Evolutionary conservation across 768 basidiomycete species (phyloP).

Genomic region (Amylocystis lapponica): DNA sequence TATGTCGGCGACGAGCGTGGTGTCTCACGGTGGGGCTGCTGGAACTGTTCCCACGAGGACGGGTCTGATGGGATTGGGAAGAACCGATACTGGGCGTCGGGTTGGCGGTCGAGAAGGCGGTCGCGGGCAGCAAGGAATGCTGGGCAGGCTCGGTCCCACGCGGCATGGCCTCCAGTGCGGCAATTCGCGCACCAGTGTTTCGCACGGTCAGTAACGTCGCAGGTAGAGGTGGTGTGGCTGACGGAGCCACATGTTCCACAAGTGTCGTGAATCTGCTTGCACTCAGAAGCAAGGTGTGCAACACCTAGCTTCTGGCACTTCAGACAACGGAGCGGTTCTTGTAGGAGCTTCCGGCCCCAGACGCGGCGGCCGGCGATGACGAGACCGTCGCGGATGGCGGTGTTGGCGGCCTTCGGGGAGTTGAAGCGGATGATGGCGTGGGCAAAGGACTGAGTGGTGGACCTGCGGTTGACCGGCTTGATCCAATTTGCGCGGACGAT

Average conservation of each 20-base stretch:
- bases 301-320: constrained; percentile 19
- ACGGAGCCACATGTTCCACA: constrained; percentile 15
- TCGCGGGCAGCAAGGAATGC: constrained; percentile 4
- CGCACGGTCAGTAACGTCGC: constrained; percentile 5
- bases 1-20: too few relatives aligned
- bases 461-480: constrained; percentile 16
- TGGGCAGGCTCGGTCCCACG: constrained; percentile 23
- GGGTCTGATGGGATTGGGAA: constrained; percentile 4
- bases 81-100: constrained; percentile 7
- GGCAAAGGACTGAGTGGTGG: constrained; percentile 14
- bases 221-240: too few relatives aligned
- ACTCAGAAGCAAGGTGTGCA: constrained; percentile 12
- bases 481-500: constrained; percentile 16
- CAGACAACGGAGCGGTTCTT: constrained; percentile 21
- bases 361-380: constrained; percentile 12
- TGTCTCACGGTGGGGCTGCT: too few relatives aligned
- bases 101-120: not conserved
- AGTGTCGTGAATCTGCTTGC: constrained; percentile 4
- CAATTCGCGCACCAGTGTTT: constrained; percentile 22
- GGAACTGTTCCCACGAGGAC: constrained; percentile 14
- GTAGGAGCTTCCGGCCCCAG: constrained; percentile 8
- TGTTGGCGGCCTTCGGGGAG: constrained; percentile 18
- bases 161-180: constrained; percentile 20
- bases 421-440: constrained; percentile 20
- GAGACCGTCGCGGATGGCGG: constrained; percentile 15